Evolutionary conservation across 768 basidiomycete genomes (phyloP), one percentile per base, ranked within the genome.

Genomic region (Leccinum subgranulosum): DNA sequence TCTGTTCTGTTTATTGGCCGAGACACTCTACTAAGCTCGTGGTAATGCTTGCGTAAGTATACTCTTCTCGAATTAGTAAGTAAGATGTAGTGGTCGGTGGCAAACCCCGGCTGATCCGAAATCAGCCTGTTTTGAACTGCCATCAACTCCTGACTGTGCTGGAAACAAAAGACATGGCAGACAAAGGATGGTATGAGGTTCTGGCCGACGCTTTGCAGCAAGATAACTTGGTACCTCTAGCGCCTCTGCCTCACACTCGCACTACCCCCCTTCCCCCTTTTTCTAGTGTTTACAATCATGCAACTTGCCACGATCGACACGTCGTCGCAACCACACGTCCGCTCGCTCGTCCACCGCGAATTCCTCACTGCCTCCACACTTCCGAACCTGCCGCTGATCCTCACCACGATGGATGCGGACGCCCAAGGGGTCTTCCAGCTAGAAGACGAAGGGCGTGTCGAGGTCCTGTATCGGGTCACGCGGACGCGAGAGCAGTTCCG

Each of bases 381-480:
- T 31, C 34, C 34, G 7, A 4, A n/a, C 39, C 74, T 82, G 4
- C 87, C 89, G 0, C 74, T 93, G 6, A 69, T 94, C 60, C 64
- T 92, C 46, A 76, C 80, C 49, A 82, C 86, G 12, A 90, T 90
- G 49, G 91, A 92, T 86, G 48, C 87, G 92, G 25, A 79, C 84
- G 2, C 84, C 84, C 21, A 94, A 94, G 64, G 78, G 64, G 78
- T 83, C 33, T 49, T 70, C 1, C 85, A 92, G 61, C 73, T 92
- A 49, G 76, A 76, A 55, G 66, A 78, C 10, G 69, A 75, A 45
- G 28, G 6, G 4, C 7, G 48, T 15, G 80, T 86, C 59, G 87
- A 93, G 68, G 62, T 87, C 45, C 82, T 78, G 11, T 93, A 88
- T 85, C 94, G 90, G 89, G 80, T 86, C 53, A 77, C 81, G 29